phyloP scores from a whole-genome alignment of 2,329 filamentous ascomycete genomes.

The Phaeosphaeria sp. region DNA sequence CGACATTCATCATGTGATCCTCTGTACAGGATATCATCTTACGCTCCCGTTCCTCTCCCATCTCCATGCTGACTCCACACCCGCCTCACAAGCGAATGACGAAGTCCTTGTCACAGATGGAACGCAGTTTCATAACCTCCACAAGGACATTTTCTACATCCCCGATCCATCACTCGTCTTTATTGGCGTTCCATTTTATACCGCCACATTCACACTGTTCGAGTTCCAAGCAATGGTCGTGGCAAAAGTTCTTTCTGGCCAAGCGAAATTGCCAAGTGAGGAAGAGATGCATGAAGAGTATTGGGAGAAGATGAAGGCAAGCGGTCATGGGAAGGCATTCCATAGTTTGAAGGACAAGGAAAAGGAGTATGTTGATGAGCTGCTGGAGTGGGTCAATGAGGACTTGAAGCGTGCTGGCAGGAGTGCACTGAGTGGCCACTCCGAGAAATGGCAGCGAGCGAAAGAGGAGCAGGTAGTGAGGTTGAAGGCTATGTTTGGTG shows the following conservation, averaged over 20 bases:
- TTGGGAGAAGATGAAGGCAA: constrained; percentile 38
- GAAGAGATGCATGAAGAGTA: constrained; percentile 55
- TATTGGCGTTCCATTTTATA: constrained; percentile 69
- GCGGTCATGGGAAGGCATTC: constrained; percentile 53
- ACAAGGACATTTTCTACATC: constrained; percentile 76
- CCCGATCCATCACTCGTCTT: constrained; percentile 69
- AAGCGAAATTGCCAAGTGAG: constrained; percentile 55
- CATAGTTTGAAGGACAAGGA: constrained; percentile 53
- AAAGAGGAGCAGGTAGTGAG: constrained; percentile 42
- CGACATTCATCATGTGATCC: constrained; percentile 66
- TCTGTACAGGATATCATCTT: constrained; percentile 74
- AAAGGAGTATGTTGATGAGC: constrained; percentile 48
- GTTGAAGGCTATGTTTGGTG: constrained; percentile 38
- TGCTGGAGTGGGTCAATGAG: constrained; percentile 49
- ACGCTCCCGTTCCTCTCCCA: constrained; percentile 68
- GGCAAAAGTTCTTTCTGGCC: constrained; percentile 63
- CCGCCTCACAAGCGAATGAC: constrained; percentile 57
- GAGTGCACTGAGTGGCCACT: constrained; percentile 42
- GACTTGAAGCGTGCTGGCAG: constrained; percentile 27
- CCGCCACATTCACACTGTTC: constrained; percentile 72
- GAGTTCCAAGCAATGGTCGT: constrained; percentile 72
- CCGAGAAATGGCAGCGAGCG: constrained; percentile 42
- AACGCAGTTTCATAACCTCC: constrained; percentile 68
- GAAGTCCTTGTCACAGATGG: constrained; percentile 68
- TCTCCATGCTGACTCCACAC: constrained; percentile 55